Conservation (phyloP, 108 stramenopile genomes). For the Nitzschia palea region DNA sequence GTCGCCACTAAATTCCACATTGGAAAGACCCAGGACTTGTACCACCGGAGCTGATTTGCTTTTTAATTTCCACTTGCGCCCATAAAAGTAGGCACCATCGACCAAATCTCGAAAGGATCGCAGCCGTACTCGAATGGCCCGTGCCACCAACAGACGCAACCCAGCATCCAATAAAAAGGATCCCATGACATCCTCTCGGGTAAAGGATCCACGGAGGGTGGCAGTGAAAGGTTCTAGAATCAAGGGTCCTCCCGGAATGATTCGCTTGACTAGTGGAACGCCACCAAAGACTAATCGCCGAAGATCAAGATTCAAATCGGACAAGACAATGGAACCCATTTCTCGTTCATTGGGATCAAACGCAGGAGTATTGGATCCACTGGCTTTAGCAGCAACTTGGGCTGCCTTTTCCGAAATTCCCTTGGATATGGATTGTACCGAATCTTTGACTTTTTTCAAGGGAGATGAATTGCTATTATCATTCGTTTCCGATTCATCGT, state of each 20-base stretch:
- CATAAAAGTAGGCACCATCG: conserved; percentile 86
- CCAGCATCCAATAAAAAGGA: conserved; percentile 74
- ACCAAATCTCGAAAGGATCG: conserved; percentile 74
- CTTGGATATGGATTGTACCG: conserved; percentile 25
- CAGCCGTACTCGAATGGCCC: conserved; percentile 68
- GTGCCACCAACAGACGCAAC: conserved; percentile 69
- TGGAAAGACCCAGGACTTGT: conserved; percentile 70
- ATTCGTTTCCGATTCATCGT: conserved; percentile 4
- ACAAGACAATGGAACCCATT: conserved; percentile 67
- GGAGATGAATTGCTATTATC: not conserved
- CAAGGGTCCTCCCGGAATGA: conserved; percentile 84
- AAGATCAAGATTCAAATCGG: conserved; percentile 79
- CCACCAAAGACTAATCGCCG: conserved; percentile 73
- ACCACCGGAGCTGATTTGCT: conserved; percentile 68
- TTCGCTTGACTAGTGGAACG: conserved; percentile 64
- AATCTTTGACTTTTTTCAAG: conserved; percentile 19
- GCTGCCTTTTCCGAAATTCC: conserved; percentile 33
- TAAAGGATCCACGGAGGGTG: conserved; percentile 79
- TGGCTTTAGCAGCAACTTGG: conserved; percentile 10
- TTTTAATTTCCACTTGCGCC: conserved; percentile 72
- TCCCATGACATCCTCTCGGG: conserved; percentile 75
- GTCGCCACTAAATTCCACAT: conserved; percentile 82
- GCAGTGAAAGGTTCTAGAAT: conserved; percentile 82
- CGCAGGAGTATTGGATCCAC: conserved; percentile 1
- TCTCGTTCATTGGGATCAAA: conserved; percentile 10